Evolutionary conservation across 768 basidiomycete genomes (phyloP), one percentile per base, ranked within the genome.

Genomic region (Boletus bicolor): DNA sequence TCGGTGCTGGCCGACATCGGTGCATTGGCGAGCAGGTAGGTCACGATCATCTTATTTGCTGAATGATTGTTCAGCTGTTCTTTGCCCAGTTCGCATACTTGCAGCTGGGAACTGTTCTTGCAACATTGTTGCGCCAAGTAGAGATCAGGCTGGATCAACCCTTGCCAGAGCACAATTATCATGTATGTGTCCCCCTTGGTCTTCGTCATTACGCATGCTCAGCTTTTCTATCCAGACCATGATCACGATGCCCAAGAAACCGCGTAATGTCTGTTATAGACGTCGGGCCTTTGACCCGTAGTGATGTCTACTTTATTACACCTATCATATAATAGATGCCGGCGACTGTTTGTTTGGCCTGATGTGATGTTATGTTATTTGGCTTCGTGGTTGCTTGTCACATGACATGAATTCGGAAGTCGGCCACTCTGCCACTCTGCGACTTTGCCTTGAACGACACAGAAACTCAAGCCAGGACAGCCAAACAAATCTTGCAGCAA

Each of bases 1-100:
- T 99, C 65, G 97, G 97, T 58, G 96, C 97, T 49, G 97, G 97
- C 30, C 81, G 91, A 64, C 96, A 98, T 76, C 80, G 95, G 60
- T 98, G 92, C 72, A 95, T 98, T 57, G 92, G 93, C 60, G 93
- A 95, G 75, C 89, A 87, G 76, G 86, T 85, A 44, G 44, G 77
- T 72, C 28, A 11, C 2, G 15, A 45, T 14, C 2, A 3, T 56
- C 15, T 36, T 51, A 17, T 26, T 50, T 24, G 24, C 4, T 49
- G 34, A 38, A 50, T 28, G 35, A 41, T 46, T n/a, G 14, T 54
- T 62, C 36, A 65, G n/a, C 10, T 26, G 1, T 24, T 42, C 6
- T 48, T 44, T 53, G 19, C 7, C 34, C 49, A 93, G 85, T 98
- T 98, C 67, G 97, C 97, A 26, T 95, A 97, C 73, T 75, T 98